Evolutionary conservation across 345 rosid genomes (phyloP).

Genomic region (Eucalyptus grandis): DNA sequence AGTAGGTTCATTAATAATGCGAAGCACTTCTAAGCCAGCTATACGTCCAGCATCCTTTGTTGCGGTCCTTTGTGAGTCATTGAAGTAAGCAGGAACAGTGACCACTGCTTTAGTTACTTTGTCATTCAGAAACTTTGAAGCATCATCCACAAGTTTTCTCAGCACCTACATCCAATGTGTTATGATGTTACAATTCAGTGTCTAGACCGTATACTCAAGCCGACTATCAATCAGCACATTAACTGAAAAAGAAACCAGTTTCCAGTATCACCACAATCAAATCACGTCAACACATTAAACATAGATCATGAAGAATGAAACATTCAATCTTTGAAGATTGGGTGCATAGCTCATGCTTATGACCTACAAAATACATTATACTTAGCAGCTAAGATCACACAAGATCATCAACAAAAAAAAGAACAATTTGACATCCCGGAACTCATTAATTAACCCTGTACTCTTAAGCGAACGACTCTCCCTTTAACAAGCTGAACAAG

Average conservation of each 20-base stretch:
- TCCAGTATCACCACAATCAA: not conserved
- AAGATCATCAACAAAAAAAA: not conserved
- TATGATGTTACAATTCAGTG: not conserved
- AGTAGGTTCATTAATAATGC: conserved; percentile 95
- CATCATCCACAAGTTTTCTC: conserved; percentile 97
- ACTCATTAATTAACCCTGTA: not conserved
- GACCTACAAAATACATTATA: not conserved
- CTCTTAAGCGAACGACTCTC: not conserved
- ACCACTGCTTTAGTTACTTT: conserved; percentile 75
- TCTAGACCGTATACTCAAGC: not conserved
- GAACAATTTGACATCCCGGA: not conserved
- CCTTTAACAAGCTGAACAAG: not conserved
- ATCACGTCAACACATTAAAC: not conserved
- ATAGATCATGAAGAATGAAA: not conserved
- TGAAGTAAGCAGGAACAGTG: conserved; percentile 80
- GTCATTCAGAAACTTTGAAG: conserved; percentile 70
- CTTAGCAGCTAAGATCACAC: not conserved
- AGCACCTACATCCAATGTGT: conserved; percentile 30
- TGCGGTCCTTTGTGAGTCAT: conserved; percentile 88
- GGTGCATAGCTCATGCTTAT: not conserved
- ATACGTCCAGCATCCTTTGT: conserved; percentile 96
- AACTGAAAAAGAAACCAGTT: not conserved
- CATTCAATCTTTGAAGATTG: not conserved
- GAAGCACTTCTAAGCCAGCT: conserved; percentile 75
- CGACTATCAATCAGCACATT: not conserved